These are phyloP conservation scores for Diplotaxis tenuifolia DNA, from an alignment of 345 rosid species.

Conservation along the genomic window DNA sequence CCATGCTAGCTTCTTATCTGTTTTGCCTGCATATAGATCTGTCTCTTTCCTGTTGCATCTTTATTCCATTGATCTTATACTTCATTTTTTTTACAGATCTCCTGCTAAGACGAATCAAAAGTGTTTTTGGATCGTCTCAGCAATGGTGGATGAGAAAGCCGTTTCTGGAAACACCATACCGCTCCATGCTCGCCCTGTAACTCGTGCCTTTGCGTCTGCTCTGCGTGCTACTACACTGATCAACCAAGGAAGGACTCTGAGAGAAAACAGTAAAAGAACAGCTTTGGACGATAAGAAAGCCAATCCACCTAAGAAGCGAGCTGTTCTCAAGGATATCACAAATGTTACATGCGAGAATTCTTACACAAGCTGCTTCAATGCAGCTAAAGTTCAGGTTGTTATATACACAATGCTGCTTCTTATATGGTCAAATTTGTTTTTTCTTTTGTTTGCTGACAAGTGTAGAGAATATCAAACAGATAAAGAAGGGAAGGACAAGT, in stretches of 20 bases:
- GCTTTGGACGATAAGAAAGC: slow-evolving; percentile 51
- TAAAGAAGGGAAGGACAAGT: slow-evolving; percentile 41
- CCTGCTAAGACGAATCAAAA: slow-evolving; percentile 10
- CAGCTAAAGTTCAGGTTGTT: slow-evolving; percentile 53
- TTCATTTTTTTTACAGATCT: slow-evolving; percentile 21
- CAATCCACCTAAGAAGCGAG: slow-evolving; percentile 56
- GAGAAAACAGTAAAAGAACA: slow-evolving; percentile 47
- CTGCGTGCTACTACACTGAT: slow-evolving; percentile 40
- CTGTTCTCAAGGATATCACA: slow-evolving; percentile 71
- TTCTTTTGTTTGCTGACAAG: slow-evolving; percentile 7
- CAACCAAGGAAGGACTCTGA: slow-evolving; percentile 35
- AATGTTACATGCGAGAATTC: slow-evolving; percentile 52
- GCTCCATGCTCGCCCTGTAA: slow-evolving; percentile 53
- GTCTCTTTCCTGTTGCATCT: neutral
- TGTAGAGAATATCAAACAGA: slow-evolving; percentile 41
- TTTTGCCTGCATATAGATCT: neutral
- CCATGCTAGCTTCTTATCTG: neutral
- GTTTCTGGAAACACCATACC: slow-evolving; percentile 37
- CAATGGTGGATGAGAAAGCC: slow-evolving; percentile 58
- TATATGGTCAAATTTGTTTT: neutral
- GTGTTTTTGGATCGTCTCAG: slow-evolving; percentile 32
- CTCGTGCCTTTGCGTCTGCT: slow-evolving; percentile 71
- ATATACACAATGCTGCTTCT: slow-evolving; percentile 1
- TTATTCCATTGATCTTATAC: neutral
- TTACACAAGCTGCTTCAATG: slow-evolving; percentile 51